phyloP scores from a whole-genome alignment of 352 stramenopile genomes.

The Phytophthora citrophthora region DNA sequence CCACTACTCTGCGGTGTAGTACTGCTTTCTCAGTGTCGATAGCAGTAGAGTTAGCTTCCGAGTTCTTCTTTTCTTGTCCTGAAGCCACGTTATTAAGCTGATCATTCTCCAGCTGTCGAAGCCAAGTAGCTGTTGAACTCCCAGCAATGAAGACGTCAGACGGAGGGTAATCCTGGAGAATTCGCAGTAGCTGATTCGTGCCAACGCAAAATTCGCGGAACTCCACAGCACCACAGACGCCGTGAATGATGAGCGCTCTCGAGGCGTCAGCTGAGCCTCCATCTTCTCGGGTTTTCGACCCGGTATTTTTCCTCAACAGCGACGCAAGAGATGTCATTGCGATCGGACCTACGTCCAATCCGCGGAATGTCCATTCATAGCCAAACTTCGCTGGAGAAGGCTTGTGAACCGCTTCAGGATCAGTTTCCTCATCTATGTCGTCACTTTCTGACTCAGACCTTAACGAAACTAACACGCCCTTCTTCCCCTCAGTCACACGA shows the following conservation, averaged over 20 bases:
- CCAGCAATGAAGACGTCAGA: slow-evolving; percentile 37
- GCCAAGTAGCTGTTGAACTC: slow-evolving; percentile 29
- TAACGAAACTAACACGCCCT: slow-evolving; percentile 29
- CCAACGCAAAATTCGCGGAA: slow-evolving; percentile 54
- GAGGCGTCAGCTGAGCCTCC: background rate
- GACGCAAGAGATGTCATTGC: slow-evolving; percentile 48
- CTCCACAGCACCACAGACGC: slow-evolving; percentile 60
- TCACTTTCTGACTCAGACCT: slow-evolving; percentile 33
- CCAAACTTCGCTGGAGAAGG: slow-evolving; percentile 27
- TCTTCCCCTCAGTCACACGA: slow-evolving; percentile 25
- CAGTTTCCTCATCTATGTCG: slow-evolving; percentile 37
- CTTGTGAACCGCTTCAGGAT: slow-evolving; percentile 1
- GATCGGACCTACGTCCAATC: slow-evolving; percentile 66
- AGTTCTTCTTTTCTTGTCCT: slow-evolving; percentile 1
- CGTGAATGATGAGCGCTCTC: slow-evolving; percentile 49
- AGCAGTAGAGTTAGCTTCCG: background rate
- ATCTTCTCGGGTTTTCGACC: background rate
- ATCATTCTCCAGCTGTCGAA: slow-evolving; percentile 21
- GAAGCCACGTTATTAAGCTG: slow-evolving; percentile 5
- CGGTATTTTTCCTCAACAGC: background rate
- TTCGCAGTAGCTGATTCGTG: slow-evolving; percentile 35
- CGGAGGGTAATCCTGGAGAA: slow-evolving; percentile 11
- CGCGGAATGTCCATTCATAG: slow-evolving; percentile 64
- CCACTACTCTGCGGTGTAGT: slow-evolving; percentile 22
- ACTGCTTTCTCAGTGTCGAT: background rate